Evolutionary conservation across 768 basidiomycete species (phyloP), one percentile per base, ranked within the genome.

Genomic region (Suillus plorans): DNA sequence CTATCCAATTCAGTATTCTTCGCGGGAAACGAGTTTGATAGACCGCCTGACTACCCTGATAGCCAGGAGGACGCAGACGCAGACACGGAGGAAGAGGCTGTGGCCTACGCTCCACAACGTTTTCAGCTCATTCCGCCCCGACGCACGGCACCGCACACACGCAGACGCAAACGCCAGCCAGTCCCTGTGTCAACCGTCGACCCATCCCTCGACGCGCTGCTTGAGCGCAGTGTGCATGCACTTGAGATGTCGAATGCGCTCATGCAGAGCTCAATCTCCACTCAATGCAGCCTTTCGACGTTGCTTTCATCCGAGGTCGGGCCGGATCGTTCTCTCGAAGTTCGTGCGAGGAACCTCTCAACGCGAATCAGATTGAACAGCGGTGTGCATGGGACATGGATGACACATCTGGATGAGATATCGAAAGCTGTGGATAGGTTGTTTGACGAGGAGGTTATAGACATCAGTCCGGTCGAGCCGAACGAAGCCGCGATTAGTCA

Each of bases 201-300:
- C 72, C 83, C 84, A 14, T 87, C 84, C 69, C 82, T 93, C 34
- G 93, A 94, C 75, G 83, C 88, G n/a, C 80, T 94, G 18, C 82
- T 94, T 2, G 90, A 87, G 64, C 86, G 92, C 67, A 92, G 91
- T 68, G 90, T 94, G 16, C 87, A 92, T 76, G 92, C 92, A 1
- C 81, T 95, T 10, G 93, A 94, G 73, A 88, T 93, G 82, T 94
- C 92, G 5, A 94, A 94, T 64, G 83, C 87, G 3, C 79, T 94
- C 13, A 79, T 95, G 55, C 88, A 91, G 71, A 87, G 86, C 14
- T 89, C 90, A 25, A 88, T 93, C 69, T 84, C 88, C 47, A 88
- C 92, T 0, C 88, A 90, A 67, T 81, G 87, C 14, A 85, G 79
- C 41, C 78, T 83, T 44, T 81, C 80, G 41, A 76, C 81, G 4